Conservation (phyloP, 208 protist species). For the Phytomonas serpens region DNA sequence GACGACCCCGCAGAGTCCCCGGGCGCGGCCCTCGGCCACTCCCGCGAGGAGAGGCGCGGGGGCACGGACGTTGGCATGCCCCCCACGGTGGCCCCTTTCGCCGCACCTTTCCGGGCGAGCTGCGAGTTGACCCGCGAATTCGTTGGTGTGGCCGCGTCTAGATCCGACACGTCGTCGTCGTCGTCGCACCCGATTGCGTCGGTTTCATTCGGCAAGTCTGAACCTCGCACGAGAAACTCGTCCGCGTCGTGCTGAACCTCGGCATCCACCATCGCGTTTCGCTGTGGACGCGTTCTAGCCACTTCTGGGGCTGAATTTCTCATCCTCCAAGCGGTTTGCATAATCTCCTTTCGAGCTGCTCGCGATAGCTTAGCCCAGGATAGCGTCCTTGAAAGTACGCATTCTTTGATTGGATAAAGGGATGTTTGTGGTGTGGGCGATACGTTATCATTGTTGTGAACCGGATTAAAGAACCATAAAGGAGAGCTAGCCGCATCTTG, state of each 20-base stretch:
- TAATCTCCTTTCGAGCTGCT: background rate
- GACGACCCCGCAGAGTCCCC: background rate
- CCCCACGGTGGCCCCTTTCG: background rate
- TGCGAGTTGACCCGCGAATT: background rate
- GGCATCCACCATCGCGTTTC: background rate
- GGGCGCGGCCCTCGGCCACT: background rate
- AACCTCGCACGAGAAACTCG: background rate
- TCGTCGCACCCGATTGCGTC: conserved; percentile 1
- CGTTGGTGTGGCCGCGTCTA: conserved; percentile 20
- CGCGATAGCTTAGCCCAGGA: background rate
- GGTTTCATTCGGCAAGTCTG: background rate
- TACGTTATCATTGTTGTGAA: background rate
- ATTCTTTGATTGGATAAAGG: background rate
- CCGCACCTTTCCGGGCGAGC: background rate
- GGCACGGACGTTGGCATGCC: background rate
- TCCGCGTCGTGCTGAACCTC: background rate
- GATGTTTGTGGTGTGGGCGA: background rate
- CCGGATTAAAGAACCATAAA: background rate
- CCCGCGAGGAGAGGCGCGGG: background rate
- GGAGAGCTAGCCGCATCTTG: background rate
- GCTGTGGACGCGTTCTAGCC: background rate
- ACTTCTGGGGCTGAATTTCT: background rate
- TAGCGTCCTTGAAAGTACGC: background rate
- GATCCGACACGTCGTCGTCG: conserved; percentile 1
- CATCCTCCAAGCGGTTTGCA: background rate